Base-by-base conservation (phyloP, 352 stramenopile species). In the Globisporangium perplexum region DNA sequence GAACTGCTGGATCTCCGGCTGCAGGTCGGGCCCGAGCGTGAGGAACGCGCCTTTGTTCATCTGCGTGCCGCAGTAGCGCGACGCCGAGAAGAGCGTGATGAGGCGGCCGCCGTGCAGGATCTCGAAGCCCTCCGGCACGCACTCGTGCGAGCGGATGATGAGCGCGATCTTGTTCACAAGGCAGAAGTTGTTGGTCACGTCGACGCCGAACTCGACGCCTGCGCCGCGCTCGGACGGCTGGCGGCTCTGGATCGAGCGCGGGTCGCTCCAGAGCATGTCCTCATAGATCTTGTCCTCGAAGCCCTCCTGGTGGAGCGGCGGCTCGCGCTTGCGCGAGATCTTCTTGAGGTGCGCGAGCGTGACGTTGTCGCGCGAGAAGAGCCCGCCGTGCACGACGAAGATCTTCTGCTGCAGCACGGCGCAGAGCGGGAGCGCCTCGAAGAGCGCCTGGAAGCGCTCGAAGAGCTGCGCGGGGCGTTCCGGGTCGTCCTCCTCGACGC, bases 201-300 rank as follows among this genome's bases (percentile, higher is more conserved):
- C 86, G 4, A 90, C 74, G 7, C 93, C 93, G 72, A 98, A 98
- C 59, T 96, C 88, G 14, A 97, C 83, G 12, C 93, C 93, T 4
- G 92, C 92, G 5, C 93, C 91, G 54, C 91, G 84, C 44, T 94
- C 83, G 0, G 78, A 93, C 17, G 84, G 79, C 61, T 94, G 81
- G 23, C 85, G 80, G 8, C 59, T 70, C 47, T 74, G 58, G 55
- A 92, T 93, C 15, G 86, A 66, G 26, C 87, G 86, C 30, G 90
- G 90, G 55, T 97, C 91, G 43, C 84, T 96, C 91, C 91, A 98
- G 17, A 98, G 57, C 77, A 97, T 88, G 54, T 97, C 86, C 68
- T 97, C 88, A 46, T 94, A 97, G 42, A 98, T 90, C 69, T 96
- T 88, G 63, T 97, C 88, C 55, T 97, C 90, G 54, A 96, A 96